Base-by-base conservation (phyloP, 495 filamentous ascomycete genomes). In the Annulohypoxylon bovei region DNA sequence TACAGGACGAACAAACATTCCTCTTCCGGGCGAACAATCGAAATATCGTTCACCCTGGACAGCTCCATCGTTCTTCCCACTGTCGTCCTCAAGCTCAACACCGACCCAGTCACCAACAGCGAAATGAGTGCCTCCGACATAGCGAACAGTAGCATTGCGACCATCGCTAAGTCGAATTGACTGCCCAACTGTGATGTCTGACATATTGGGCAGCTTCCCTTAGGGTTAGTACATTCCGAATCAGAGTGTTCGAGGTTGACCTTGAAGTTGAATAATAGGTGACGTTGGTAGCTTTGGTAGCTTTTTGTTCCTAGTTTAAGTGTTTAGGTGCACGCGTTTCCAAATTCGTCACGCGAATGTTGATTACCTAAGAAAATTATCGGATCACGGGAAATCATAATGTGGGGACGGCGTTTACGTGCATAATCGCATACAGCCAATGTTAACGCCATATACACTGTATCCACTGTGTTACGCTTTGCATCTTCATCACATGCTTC, bases 41-140 rank as follows among this genome's bases (percentile, higher is more conserved):
- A 98, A 99, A 78, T 99, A 99, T 39, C 93, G 85, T 68, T 94
- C 87, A 42, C 93, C 95, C 78, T 95, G 87, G 39, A 98, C 92
- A 28, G 90, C 88, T 70, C 95, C 95, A 84, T 99, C 93, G 74
- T 99, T 98, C 81, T 99, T 98, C 9, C 95, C 95, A 9, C 84
- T 86, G n/a, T 88, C 81, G 35, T 91, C 91, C 40, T 92, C 89
- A 64, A 99, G 86, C 84, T 97, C 94, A 47, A 98, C 85, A 55
- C 95, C 95, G 55, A 97, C 82, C 93, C 95, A 99, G 27, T 92
- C 90, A 58, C 94, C 96, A 3, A 78, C 76, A 32, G 92, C 88
- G 78, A 98, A 97, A 65, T 86, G 80, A 25, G 94, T 92, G 46
- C 85, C 82, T 67, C 95, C 95, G 65, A 93, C 79, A 78, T 90